These are phyloP conservation scores for Coelastrella sp. DNA, from an alignment of 139 green algal genomes.

Conservation along the genomic window DNA sequence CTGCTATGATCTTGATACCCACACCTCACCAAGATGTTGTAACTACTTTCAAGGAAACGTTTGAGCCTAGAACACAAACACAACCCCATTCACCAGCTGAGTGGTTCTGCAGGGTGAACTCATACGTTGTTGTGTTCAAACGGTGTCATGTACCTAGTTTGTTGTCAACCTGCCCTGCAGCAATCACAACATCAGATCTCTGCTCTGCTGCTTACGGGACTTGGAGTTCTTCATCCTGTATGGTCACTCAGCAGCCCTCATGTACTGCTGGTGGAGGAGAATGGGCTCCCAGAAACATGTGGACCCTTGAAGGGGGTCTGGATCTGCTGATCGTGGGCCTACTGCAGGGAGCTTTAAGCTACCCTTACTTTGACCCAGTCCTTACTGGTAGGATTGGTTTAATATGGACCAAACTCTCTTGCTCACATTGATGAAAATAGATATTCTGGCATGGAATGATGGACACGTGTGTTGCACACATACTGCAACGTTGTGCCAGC, in stretches of 20 bases:
- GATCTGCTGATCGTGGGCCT: conserved; percentile 33
- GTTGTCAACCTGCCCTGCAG: not conserved
- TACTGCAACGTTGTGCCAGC: not conserved
- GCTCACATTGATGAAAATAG: not conserved
- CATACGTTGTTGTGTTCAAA: too few relatives aligned
- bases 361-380: conserved; percentile 43
- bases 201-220: not conserved
- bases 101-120: too few relatives aligned
- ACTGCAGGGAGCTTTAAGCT: conserved; percentile 21
- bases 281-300: conserved; percentile 18
- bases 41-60: too few relatives aligned
- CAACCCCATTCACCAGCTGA: too few relatives aligned
- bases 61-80: too few relatives aligned
- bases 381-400: conserved; percentile 8
- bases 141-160: too few relatives aligned
- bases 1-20: too few relatives aligned
- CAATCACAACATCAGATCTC: not conserved
- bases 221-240: not conserved
- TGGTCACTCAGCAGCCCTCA: conserved; percentile 11
- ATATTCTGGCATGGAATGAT: not conserved
- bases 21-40: too few relatives aligned
- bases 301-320: conserved; percentile 26
- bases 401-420: not conserved
- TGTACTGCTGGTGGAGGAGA: conserved; percentile 14
- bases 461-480: too few relatives aligned